A percentile compares a stretch with the other conserved stretches of the same genome.
These are phyloP conservation scores for Sindora glabra DNA, from an alignment of 306 rosid genomes.

Conservation along the genomic window DNA sequence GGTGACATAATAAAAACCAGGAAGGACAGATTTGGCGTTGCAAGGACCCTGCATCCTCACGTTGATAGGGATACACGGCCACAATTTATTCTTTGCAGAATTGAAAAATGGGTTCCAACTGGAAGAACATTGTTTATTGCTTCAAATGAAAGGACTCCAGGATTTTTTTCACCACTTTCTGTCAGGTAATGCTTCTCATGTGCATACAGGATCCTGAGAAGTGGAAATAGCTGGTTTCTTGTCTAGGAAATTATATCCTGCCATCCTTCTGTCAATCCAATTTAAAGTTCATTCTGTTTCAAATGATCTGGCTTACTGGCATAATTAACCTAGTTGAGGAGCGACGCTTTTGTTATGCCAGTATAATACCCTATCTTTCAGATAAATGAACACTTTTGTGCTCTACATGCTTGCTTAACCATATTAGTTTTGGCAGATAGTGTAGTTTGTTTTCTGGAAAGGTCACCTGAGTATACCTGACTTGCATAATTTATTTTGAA, in stretches of 20 bases:
- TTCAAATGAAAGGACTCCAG: slow-evolving; percentile 88
- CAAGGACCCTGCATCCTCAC: slow-evolving; percentile 77
- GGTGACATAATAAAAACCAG: slow-evolving; percentile 91
- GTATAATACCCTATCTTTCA: not conserved
- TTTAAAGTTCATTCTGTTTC: not conserved
- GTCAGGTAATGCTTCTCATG: slow-evolving; percentile 43
- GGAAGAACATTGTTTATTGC: slow-evolving; percentile 85
- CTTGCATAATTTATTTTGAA: not conserved
- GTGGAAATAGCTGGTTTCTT: not conserved
- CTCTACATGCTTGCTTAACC: not conserved
- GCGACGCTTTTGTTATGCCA: not conserved
- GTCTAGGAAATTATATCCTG: not conserved
- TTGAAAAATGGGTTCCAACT: slow-evolving; percentile 77
- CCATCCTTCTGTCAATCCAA: not conserved
- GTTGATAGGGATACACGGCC: slow-evolving; percentile 89
- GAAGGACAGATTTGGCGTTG: slow-evolving; percentile 81
- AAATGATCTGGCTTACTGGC: not conserved
- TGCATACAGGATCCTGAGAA: not conserved
- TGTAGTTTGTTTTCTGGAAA: not conserved
- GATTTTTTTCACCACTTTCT: slow-evolving; percentile 84
- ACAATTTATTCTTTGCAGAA: slow-evolving; percentile 67
- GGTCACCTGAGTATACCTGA: not conserved
- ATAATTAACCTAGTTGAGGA: not conserved
- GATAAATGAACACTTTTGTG: not conserved
- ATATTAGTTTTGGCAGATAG: not conserved